These are phyloP conservation scores for Poa annua DNA, from an alignment of 176 grass and related monocot genomes.

Conservation along the genomic window DNA sequence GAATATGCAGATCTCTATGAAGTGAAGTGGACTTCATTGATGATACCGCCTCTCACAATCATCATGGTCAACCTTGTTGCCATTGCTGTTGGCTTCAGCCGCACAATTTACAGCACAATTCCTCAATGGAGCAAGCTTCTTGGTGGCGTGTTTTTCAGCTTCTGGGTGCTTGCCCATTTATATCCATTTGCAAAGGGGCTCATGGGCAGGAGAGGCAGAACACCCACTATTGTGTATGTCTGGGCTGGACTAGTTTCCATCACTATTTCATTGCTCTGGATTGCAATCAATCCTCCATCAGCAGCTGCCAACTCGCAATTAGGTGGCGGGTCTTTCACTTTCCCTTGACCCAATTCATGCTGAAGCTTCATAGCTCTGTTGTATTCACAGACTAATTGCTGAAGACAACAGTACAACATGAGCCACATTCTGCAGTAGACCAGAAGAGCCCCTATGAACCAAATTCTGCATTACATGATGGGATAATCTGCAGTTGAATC, in stretches of 20 bases:
- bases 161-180: conserved; percentile 96
- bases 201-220: conserved; percentile 96
- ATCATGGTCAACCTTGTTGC: conserved; percentile 97
- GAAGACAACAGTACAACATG: conserved; percentile 14
- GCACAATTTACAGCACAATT: conserved; percentile 89
- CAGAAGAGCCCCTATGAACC: conserved; percentile 29
- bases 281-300: conserved; percentile 90
- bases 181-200: conserved; percentile 98
- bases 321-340: conserved; percentile 81
- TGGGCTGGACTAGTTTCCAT: conserved; percentile 92
- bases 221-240: conserved; percentile 91
- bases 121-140: conserved; percentile 99
- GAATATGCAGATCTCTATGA: conserved; percentile 86
- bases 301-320: conserved; percentile 63
- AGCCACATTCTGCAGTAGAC: conserved; percentile 32
- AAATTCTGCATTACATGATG: conserved; percentile 23
- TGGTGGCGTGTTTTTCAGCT: conserved; percentile 95
- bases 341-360: conserved; percentile 68
- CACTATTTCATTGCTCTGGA: conserved; percentile 89
- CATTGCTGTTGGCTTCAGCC: conserved; percentile 88
- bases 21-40: conserved; percentile 93
- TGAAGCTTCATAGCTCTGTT: conserved; percentile 34
- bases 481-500: conserved; percentile 36
- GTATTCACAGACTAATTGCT: conserved; percentile 14
- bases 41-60: conserved; percentile 91